Evolutionary conservation across 2,329 filamentous ascomycete species (phyloP), one percentile per base, ranked within the genome.

Genomic region (Aspergillus fumigatus): DNA sequence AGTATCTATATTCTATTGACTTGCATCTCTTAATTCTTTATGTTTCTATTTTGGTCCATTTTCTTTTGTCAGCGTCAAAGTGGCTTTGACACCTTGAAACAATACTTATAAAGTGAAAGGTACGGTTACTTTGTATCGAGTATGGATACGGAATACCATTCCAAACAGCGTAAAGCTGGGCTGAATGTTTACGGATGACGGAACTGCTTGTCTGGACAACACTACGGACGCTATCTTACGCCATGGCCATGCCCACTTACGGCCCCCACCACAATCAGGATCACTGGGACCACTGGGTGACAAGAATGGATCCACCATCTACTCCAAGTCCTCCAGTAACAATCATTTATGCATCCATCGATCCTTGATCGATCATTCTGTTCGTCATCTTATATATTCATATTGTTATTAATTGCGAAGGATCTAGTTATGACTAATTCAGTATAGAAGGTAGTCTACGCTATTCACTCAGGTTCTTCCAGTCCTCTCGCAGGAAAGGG

Each of bases 211-310:
- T 26, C 21, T 50, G 48, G 48, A 50, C 26, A 50, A 50, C 43
- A 17, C 35, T 45, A 27, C 53, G n/a, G 50, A 48, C 48, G 17
- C 50, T 52, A 53, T 50, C 47, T 49, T 59, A 56, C 40, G 56
- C 53, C 57, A 56, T 59, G 51, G 48, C 57, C 57, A 59, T 58
- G 56, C 50, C 53, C 56, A 47, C 52, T 50, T 50, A 23, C 29
- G 21, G 53, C 50, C 57, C 56, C 54, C 57, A 59, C 57, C 26
- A 50, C 26, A 14, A 56, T 48, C 40, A n/a, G 40, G 40, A 23
- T 43, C 40, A 43, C n/a, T 43, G 19, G 43, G 21, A 21, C 21
- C 40, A 43, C n/a, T 43, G 19, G 43, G 21, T 52, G 57, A 59
- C 57, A 57, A 54, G 54, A 59, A 59, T 47, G 43, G 43, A 21